Percentiles rank a stretch among this genome's conserved stretches.
These are phyloP conservation scores for Mycena capillaripes DNA, from an alignment of 768 basidiomycete species.

Conservation along the genomic window DNA sequence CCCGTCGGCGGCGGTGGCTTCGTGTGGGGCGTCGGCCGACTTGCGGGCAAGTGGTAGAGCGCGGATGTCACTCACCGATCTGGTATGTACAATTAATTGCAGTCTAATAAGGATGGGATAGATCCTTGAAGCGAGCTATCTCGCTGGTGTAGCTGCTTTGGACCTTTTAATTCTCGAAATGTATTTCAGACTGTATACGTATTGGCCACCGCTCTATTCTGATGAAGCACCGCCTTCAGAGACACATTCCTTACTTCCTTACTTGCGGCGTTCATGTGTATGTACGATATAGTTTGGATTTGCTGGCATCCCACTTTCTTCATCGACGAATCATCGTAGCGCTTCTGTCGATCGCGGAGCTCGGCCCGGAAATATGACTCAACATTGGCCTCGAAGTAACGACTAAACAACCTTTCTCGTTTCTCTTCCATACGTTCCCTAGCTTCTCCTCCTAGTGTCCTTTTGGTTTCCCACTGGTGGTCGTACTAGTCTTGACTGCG, in stretches of 20 bases:
- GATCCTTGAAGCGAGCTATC: slow-evolving; percentile 23
- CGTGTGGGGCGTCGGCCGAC: slow-evolving; percentile 69
- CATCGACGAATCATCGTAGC: too few species aligned
- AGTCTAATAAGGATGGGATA: background rate
- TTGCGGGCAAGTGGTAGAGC: slow-evolving; percentile 65
- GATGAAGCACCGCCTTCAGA: background rate
- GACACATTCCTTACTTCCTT: background rate
- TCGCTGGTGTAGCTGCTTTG: slow-evolving; percentile 19
- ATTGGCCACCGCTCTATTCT: background rate
- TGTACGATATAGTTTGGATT: background rate
- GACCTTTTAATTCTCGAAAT: slow-evolving; percentile 14
- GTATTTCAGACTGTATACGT: slow-evolving; percentile 11
- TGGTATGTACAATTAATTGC: background rate
- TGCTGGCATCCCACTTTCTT: too few species aligned
- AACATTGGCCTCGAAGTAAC: too few species aligned
- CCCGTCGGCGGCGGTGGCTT: slow-evolving; percentile 70
- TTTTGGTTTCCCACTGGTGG: too few species aligned
- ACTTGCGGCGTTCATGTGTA: background rate
- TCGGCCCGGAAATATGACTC: too few species aligned
- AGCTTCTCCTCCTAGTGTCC: too few species aligned
- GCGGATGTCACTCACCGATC: background rate
- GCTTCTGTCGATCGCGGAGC: too few species aligned
- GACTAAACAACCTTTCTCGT: too few species aligned
- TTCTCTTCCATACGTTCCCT: too few species aligned
- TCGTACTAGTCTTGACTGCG: too few species aligned